These are phyloP conservation scores for Penicillium crustosum DNA, from an alignment of 2,329 filamentous ascomycete genomes.

Conservation along the genomic window DNA sequence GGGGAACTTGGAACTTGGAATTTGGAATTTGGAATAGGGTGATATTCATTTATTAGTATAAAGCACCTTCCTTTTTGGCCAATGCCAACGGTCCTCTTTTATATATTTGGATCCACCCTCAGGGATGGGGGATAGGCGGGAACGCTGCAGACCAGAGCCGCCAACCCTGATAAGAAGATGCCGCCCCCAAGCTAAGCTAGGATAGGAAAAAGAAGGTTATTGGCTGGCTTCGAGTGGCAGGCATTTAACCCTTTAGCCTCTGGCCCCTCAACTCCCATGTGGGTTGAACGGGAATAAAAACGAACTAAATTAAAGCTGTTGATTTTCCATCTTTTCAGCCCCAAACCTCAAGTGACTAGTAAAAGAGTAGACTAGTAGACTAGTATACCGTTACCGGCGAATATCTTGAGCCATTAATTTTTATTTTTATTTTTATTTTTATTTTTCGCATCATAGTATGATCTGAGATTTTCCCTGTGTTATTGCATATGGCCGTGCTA, in stretches of 20 bases:
- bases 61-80: conserved; percentile 2
- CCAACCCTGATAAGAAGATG: background rate
- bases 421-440: too few relatives aligned
- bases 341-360: background rate
- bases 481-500: background rate
- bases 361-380: background rate
- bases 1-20: background rate
- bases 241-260: background rate
- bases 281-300: background rate
- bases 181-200: background rate
- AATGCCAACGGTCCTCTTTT: too few relatives aligned
- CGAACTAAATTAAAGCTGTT: background rate
- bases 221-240: background rate
- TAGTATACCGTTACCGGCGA: background rate
- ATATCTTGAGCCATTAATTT: background rate
- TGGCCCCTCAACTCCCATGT: background rate
- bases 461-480: background rate
- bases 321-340: background rate
- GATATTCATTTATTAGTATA: background rate
- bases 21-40: background rate
- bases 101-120: background rate
- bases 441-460: too few relatives aligned
- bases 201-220: background rate
- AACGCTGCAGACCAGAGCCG: conserved; percentile 1
- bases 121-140: conserved; percentile 2